Evolutionary conservation across 495 filamentous ascomycete genomes (phyloP), one percentile per base, ranked within the genome.

Genomic region (Penicillium psychrofluorescens): DNA sequence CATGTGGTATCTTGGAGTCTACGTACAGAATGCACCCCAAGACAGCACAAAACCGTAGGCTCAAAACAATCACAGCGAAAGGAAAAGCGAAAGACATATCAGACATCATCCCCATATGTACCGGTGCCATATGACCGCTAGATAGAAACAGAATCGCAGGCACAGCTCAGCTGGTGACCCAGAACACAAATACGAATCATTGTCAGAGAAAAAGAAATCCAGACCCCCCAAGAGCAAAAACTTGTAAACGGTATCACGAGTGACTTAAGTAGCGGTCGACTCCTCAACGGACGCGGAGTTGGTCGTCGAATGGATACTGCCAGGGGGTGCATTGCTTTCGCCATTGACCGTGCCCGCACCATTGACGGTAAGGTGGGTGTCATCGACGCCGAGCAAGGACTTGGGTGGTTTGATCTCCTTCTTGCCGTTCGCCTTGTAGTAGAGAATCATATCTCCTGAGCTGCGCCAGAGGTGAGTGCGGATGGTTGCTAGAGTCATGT

Each of bases 401-500:
- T 43, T 52, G 1, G 64, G 56, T 6, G 59, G 48, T 30, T 44
- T 59, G 27, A 71, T 67, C 36, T 64, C 61, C 41, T 87, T 87
- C 60, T 78, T 78, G 15, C 88, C 89, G 51, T 95, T 97, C 28
- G 87, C 75, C 56, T 90, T 91, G 75, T 97, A 98, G 50, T 86
- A 79, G 31, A 98, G 70, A 28, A 94, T 63, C 54, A 98, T 85
- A 62, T 98, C 92, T 41, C 85, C 88, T 10, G 86, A 85, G 16
- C 84, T 86, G 49, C 92, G 86, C 92, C 94, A 98, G 36, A 97
- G 71, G 54, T 95, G 87, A 7, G 88, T 79, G 37, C 88, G 82
- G 22, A 98, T 80, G 0, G 90, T 96, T 14, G 88, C 88, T 8
- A 98, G 76, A 35, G 86, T 96, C 86, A 95, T 95, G 8, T 84